Base-by-base conservation (phyloP, 352 stramenopile species). In the Aphanomyces euteiches region DNA sequence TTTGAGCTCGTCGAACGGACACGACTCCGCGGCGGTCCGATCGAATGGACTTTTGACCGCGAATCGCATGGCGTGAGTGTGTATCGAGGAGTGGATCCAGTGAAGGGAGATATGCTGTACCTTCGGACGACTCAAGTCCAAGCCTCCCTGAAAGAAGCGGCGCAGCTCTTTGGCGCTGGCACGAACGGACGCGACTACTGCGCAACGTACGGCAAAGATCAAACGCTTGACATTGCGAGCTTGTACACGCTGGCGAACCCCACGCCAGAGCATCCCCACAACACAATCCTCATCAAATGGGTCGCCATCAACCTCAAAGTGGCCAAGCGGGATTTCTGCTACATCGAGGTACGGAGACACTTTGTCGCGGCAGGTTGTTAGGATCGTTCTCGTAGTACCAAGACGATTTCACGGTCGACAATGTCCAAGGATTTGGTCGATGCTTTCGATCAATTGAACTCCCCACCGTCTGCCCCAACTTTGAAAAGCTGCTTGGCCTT, bases 221-320 rank as follows among this genome's bases (percentile, higher is more conserved):
- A 89, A 72, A 91, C 82, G 47, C 76, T 28, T 28, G 28, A 28
- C 28, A 28, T 28, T 28, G 28, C 28, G 1, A 28, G 28, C 28
- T 28, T 94, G 21, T 74, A 90, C 38, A 77, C 82, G 7, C 76
- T 94, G 12, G 84, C 83, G 3, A 67, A 66, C 2, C 86, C 84
- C 1, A 89, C 86, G 1, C 50, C 54, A 3, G 84, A 90, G 6
- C 91, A 94, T 69, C 86, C 86, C 6, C 87, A 90, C 56, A 84
- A 94, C 67, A 89, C 83, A 48, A 81, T 94, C 13, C 82, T 75
- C 0, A 80, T 90, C 68, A 94, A 94, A 73, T 94, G 86, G 86
- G 85, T 80, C 1, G 85, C 85, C 3, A 74, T 92, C 37, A 80
- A 88, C 65, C 67, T 65, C 90, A 90, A 75, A 73, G 91, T 21